Percentiles rank a stretch among this genome's conserved stretches.
Conservation (phyloP, 83 land plant genomes). For the Thuja plicata region DNA sequence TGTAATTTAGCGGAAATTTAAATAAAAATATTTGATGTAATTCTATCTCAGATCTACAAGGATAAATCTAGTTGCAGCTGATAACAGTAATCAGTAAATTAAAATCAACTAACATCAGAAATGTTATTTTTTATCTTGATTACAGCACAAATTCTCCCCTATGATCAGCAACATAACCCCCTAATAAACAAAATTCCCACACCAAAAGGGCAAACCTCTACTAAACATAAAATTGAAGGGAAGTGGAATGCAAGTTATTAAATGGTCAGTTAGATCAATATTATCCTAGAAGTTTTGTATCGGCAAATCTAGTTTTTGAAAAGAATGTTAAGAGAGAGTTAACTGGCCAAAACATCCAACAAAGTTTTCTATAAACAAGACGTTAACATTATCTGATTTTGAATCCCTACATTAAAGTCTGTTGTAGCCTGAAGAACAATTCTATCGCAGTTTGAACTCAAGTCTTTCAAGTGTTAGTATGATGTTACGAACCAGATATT, state of each 20-base stretch:
- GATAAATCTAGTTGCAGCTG: too few species aligned
- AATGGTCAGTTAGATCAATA: too few species aligned
- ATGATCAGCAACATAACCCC: too few species aligned
- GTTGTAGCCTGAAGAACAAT: neutral
- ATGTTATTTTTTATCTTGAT: too few species aligned
- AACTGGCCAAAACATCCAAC: neutral
- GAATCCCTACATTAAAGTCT: neutral
- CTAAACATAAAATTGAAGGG: too few species aligned
- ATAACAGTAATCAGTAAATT: too few species aligned
- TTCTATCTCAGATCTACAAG: too few species aligned
- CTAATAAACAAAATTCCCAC: too few species aligned
- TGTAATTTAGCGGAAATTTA: neutral
- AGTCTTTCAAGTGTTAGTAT: neutral
- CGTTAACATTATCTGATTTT: neutral
- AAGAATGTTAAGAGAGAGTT: neutral
- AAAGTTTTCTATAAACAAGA: neutral
- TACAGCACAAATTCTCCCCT: too few species aligned
- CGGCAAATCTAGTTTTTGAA: neutral
- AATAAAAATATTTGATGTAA: neutral
- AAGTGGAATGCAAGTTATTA: too few species aligned
- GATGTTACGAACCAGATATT: neutral
- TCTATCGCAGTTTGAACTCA: neutral
- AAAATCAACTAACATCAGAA: too few species aligned
- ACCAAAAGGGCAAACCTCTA: too few species aligned
- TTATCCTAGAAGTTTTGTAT: neutral